These are phyloP conservation scores for Hapsidospora chrysogenum DNA, from an alignment of 495 filamentous ascomycete genomes.

Conservation along the genomic window DNA sequence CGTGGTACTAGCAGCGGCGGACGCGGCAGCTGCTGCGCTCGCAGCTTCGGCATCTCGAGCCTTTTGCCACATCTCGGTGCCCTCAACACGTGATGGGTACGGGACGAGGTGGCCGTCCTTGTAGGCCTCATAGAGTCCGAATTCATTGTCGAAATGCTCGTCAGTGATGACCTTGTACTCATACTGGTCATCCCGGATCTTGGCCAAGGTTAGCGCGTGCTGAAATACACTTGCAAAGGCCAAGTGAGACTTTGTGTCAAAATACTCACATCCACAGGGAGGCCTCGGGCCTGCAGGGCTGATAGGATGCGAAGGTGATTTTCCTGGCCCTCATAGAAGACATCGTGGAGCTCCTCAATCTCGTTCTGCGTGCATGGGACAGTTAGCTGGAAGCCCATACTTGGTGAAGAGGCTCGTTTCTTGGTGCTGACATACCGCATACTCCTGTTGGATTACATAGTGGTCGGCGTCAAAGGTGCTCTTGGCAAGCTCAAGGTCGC, in stretches of 20 bases:
- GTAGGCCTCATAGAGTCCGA: conserved; percentile 11
- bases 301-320: conserved; percentile 16
- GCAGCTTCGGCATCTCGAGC: conserved; percentile 4
- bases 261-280: conserved; percentile 22
- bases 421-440: neutral
- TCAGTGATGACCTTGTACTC: conserved; percentile 9
- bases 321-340: conserved; percentile 17
- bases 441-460: neutral
- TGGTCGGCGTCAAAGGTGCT: neutral
- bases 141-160: conserved; percentile 13
- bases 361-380: conserved; percentile 3
- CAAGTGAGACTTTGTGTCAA: neutral
- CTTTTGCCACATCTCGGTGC: conserved; percentile 4
- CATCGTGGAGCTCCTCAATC: conserved; percentile 14
- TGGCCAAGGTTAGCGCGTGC: neutral
- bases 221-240: neutral
- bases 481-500: neutral
- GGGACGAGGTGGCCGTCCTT: conserved; percentile 18
- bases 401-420: neutral
- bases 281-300: conserved; percentile 16
- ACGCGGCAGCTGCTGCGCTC: neutral
- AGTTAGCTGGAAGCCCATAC: too few species aligned
- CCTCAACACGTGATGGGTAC: conserved; percentile 10
- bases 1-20: neutral
- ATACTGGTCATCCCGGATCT: conserved; percentile 14